Conservation (phyloP, 768 basidiomycete genomes). For the Hydnum rufescens region DNA sequence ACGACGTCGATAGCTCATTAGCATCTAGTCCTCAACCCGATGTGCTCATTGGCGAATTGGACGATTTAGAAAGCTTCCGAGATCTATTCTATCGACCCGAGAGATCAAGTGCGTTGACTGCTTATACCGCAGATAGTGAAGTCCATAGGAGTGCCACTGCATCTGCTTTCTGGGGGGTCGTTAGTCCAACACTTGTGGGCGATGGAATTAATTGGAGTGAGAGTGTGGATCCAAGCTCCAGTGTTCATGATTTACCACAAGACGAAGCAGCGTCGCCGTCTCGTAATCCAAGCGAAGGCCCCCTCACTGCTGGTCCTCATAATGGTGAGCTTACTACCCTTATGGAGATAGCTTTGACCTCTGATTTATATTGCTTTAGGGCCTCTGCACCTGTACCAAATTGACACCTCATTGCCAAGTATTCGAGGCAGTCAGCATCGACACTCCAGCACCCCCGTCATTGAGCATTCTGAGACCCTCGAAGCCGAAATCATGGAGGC, state of each 20-base stretch:
- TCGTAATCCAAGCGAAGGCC: no score
- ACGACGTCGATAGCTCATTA: not conserved
- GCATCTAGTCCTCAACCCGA: not conserved
- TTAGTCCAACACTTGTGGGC: not conserved
- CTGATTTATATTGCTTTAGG: not conserved
- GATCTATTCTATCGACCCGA: constrained; percentile 8
- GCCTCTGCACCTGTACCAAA: not conserved
- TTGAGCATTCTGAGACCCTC: not conserved
- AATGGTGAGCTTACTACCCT: no score
- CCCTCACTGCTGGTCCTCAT: no score
- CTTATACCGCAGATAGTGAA: no score
- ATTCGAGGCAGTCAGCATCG: not conserved
- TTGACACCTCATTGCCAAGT: not conserved
- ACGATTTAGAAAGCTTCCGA: constrained; percentile 9
- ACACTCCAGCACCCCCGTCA: not conserved
- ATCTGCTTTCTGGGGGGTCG: not conserved
- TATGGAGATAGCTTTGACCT: no score
- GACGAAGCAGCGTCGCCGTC: not conserved
- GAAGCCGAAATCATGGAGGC: not conserved
- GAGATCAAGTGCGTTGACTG: no score
- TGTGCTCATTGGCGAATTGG: constrained; percentile 3
- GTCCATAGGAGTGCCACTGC: no score
- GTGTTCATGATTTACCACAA: not conserved
- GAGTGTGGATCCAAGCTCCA: not conserved
- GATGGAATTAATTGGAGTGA: not conserved